A percentile compares a stretch with the other conserved stretches of the same genome.
These are phyloP conservation scores for Calonectria henricotiae DNA, from an alignment of 2,329 filamentous ascomycete genomes.

Conservation along the genomic window DNA sequence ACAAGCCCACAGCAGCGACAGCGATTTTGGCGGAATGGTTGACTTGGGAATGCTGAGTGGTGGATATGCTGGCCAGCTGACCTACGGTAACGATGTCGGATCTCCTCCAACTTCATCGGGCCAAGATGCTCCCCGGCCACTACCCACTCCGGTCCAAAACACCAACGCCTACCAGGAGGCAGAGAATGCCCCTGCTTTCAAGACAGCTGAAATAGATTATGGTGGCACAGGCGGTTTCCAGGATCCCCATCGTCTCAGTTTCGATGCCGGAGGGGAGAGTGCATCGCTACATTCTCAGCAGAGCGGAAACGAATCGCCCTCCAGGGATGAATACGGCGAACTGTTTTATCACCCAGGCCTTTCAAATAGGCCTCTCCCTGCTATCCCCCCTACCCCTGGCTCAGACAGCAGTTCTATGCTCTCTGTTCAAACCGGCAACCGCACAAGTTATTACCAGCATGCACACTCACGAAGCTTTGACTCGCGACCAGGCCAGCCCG, in stretches of 20 bases:
- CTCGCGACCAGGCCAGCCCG: conserved; percentile 58
- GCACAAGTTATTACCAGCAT: conserved; percentile 65
- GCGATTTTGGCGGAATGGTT: conserved; percentile 76
- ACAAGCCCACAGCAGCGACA: conserved; percentile 74
- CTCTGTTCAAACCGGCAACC: conserved; percentile 61
- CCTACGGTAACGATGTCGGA: conserved; percentile 67
- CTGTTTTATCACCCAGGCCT: conserved; percentile 95
- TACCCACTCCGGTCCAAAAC: conserved; percentile 65
- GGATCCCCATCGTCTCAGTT: conserved; percentile 86
- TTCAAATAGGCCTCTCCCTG: conserved; percentile 75
- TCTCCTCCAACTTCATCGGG: conserved; percentile 61
- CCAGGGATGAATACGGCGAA: conserved; percentile 84
- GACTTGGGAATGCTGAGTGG: conserved; percentile 84
- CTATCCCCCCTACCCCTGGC: conserved; percentile 73
- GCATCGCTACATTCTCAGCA: conserved; percentile 71
- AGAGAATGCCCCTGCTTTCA: conserved; percentile 61
- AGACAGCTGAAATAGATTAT: conserved; percentile 84
- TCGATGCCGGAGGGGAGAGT: conserved; percentile 92
- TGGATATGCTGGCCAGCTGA: conserved; percentile 73
- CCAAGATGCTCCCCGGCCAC: conserved; percentile 65
- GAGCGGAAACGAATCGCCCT: conserved; percentile 77
- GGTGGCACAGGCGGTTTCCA: conserved; percentile 92
- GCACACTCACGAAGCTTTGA: conserved; percentile 67
- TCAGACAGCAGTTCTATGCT: conserved; percentile 74
- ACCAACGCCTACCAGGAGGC: conserved; percentile 51